These are phyloP conservation scores for Pharus latifolius DNA, from an alignment of 176 grass and related monocot genomes.

Conservation along the genomic window DNA sequence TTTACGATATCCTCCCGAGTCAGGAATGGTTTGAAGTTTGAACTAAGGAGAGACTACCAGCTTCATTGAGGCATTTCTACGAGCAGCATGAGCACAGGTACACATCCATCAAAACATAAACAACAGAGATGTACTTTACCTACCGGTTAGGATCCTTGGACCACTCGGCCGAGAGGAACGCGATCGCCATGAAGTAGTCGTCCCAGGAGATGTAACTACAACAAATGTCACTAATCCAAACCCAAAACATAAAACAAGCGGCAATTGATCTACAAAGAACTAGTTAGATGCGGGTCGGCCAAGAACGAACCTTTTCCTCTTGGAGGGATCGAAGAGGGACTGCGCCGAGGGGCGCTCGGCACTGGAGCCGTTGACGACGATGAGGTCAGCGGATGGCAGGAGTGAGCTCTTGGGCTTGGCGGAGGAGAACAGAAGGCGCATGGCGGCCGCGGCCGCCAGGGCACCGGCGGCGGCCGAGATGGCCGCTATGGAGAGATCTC, in stretches of 20 bases:
- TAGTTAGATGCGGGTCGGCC: neutral
- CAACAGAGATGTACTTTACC: constrained; percentile 18
- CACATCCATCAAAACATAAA: neutral
- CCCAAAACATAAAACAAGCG: neutral
- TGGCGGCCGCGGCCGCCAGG: constrained; percentile 25
- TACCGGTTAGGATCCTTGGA: constrained; percentile 95
- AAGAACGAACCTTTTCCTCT: constrained; percentile 53
- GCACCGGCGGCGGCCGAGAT: constrained; percentile 57
- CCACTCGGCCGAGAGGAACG: constrained; percentile 84
- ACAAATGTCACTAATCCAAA: neutral
- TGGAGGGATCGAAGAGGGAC: constrained; percentile 60
- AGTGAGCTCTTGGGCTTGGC: neutral
- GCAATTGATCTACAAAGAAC: neutral
- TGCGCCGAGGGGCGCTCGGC: constrained; percentile 3
- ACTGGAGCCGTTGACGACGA: constrained; percentile 25
- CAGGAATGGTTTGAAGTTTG: too few species aligned
- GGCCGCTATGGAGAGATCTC: constrained; percentile 52
- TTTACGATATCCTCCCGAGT: too few species aligned
- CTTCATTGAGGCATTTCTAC: constrained; percentile 21
- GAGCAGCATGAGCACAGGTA: neutral
- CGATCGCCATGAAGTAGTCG: constrained; percentile 99
- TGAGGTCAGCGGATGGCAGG: neutral
- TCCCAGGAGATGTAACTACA: constrained; percentile 91
- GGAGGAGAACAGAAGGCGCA: constrained; percentile 31
- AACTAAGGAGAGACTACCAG: too few species aligned